Percentiles rank a stretch among this genome's conserved stretches.
phyloP scores from a whole-genome alignment of 169 alveolate genomes.

The Blepharisma undulans region DNA sequence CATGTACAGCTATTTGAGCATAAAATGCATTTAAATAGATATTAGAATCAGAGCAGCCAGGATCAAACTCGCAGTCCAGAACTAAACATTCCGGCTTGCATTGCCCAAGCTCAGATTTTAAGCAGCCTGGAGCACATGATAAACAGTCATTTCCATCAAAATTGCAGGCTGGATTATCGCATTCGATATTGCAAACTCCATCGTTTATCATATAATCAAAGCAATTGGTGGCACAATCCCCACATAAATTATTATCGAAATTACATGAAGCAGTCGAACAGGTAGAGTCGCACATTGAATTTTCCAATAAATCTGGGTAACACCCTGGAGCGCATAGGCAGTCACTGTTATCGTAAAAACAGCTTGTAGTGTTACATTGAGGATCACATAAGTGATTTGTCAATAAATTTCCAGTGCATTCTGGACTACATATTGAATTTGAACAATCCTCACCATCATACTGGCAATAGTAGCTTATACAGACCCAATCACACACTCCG shows the following conservation, averaged over 20 bases:
- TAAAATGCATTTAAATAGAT: not conserved
- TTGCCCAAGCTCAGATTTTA: not conserved
- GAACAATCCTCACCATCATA: not conserved
- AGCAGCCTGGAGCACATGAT: not conserved
- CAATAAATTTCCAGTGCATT: not conserved
- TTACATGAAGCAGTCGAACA: not conserved
- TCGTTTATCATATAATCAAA: not conserved
- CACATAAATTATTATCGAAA: not conserved
- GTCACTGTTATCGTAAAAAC: not conserved
- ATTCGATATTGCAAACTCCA: not conserved
- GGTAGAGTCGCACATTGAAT: not conserved
- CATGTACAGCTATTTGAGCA: not conserved
- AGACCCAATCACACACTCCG: constrained; percentile 8
- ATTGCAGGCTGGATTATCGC: not conserved
- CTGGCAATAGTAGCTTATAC: not conserved
- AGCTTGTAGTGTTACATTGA: not conserved
- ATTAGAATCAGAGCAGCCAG: not conserved
- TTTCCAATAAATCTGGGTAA: not conserved
- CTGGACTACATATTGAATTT: not conserved
- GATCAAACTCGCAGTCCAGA: not conserved
- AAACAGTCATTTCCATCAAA: not conserved
- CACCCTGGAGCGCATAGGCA: not conserved
- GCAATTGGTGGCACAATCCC: not conserved
- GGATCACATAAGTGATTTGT: not conserved
- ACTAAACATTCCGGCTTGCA: not conserved